Evolutionary conservation across 2,329 filamentous ascomycete genomes (phyloP).

Genomic region (Penicillium digitatum): DNA sequence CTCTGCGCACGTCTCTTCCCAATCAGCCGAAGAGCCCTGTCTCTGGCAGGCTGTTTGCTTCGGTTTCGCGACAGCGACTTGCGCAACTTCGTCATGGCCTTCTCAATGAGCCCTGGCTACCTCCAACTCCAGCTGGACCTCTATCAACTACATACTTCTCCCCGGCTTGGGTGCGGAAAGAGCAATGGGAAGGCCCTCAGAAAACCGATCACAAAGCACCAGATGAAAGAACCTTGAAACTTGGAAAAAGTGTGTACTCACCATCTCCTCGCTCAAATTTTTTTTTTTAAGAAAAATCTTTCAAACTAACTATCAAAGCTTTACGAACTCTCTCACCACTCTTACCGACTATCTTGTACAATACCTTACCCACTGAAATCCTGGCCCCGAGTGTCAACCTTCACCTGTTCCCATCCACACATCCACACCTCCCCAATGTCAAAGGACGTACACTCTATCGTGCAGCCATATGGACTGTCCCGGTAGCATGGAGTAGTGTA

Average conservation of each 20-base stretch:
- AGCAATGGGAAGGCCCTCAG: slow-evolving; percentile 19
- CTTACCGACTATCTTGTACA: slow-evolving; percentile 58
- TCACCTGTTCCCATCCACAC: slow-evolving; percentile 60
- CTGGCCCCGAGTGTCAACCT: slow-evolving; percentile 60
- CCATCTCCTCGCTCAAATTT: background rate
- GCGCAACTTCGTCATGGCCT: slow-evolving; percentile 39
- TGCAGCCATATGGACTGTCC: slow-evolving; percentile 91
- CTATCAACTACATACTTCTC: slow-evolving; percentile 26
- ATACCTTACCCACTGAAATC: slow-evolving; percentile 59
- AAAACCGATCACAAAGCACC: slow-evolving; percentile 47
- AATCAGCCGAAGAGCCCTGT: slow-evolving; percentile 7
- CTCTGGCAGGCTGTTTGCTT: slow-evolving; percentile 25
- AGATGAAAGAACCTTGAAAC: slow-evolving; percentile 58
- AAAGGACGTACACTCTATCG: slow-evolving; percentile 86
- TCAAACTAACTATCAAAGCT: slow-evolving; percentile 38
- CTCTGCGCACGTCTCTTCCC: slow-evolving; percentile 10
- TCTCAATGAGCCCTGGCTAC: slow-evolving; percentile 36
- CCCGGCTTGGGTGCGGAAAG: slow-evolving; percentile 19
- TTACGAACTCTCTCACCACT: slow-evolving; percentile 59
- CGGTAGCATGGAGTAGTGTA: slow-evolving; percentile 90
- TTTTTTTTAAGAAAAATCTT: background rate
- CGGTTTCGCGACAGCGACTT: slow-evolving; percentile 29
- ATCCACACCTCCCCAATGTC: slow-evolving; percentile 74
- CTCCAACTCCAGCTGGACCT: slow-evolving; percentile 17
- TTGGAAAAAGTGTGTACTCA: slow-evolving; percentile 55